Conservation (phyloP, 2,329 filamentous ascomycete species). For the Beauveria brongniartii region DNA sequence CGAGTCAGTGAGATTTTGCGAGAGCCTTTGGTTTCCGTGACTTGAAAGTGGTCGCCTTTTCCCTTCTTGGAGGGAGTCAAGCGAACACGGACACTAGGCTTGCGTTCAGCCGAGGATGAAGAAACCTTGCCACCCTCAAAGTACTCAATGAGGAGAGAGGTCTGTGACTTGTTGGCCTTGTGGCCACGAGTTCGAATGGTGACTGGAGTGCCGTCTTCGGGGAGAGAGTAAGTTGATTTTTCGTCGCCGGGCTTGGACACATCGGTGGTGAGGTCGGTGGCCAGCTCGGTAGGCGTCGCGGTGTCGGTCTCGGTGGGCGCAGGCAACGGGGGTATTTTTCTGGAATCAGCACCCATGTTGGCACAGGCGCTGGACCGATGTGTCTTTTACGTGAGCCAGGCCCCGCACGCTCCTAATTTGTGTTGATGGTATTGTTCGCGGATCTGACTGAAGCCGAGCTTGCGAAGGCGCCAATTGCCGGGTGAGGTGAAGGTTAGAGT, state of each 20-base stretch:
- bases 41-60: slow-evolving; percentile 71
- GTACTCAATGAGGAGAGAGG: slow-evolving; percentile 88
- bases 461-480: background rate
- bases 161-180: slow-evolving; percentile 62
- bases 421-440: background rate
- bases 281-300: slow-evolving; percentile 54
- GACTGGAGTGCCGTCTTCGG: slow-evolving; percentile 82
- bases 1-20: slow-evolving; percentile 55
- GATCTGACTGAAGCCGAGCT: background rate
- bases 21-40: slow-evolving; percentile 69
- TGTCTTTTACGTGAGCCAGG: background rate
- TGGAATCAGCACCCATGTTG: slow-evolving; percentile 47
- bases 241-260: slow-evolving; percentile 60
- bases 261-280: slow-evolving; percentile 59
- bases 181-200: slow-evolving; percentile 75
- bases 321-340: slow-evolving; percentile 59
- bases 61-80: slow-evolving; percentile 70
- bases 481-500: background rate
- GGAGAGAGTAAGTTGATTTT: slow-evolving; percentile 70
- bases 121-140: slow-evolving; percentile 69
- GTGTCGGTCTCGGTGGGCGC: slow-evolving; percentile 70
- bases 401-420: background rate
- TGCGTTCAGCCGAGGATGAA: slow-evolving; percentile 50
- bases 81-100: slow-evolving; percentile 72
- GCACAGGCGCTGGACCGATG: slow-evolving; percentile 18